Evolutionary conservation across 192 early-diverging fungal species (phyloP).

Genomic region (Backusella mclennaniae): DNA sequence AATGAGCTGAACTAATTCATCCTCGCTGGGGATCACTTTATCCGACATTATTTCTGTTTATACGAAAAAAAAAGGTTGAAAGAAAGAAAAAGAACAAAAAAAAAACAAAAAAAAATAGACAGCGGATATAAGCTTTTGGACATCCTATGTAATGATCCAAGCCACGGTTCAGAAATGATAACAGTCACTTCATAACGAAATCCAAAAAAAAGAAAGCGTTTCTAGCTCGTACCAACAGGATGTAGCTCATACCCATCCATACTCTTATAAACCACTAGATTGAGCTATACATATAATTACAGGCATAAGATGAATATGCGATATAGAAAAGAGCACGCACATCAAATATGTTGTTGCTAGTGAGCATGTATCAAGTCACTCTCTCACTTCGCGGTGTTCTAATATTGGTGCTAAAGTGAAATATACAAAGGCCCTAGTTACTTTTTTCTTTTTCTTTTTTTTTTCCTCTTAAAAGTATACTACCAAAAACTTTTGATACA

Average conservation of each 20-base stretch:
- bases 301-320: too few species aligned
- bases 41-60: conserved; percentile 9
- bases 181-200: neutral
- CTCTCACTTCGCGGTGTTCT: too few species aligned
- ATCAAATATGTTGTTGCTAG: too few species aligned
- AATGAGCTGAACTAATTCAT: conserved; percentile 39
- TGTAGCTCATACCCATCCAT: too few species aligned
- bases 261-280: too few species aligned
- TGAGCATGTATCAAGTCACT: neutral
- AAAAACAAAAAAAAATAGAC: neutral
- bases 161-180: neutral
- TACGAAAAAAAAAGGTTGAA: neutral
- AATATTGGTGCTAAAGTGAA: neutral
- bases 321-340: too few species aligned
- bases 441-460: conserved; percentile 11
- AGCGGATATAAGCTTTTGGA: neutral
- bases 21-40: conserved; percentile 30
- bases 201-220: too few species aligned
- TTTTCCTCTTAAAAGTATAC: neutral
- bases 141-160: neutral
- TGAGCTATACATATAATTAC: too few species aligned
- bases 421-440: neutral
- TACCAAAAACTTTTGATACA: neutral
- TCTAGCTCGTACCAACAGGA: too few species aligned
- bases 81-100: neutral